Evolutionary conservation across 257 asterid genomes (phyloP).

Genomic region (Nicotiana obtusifolia): DNA sequence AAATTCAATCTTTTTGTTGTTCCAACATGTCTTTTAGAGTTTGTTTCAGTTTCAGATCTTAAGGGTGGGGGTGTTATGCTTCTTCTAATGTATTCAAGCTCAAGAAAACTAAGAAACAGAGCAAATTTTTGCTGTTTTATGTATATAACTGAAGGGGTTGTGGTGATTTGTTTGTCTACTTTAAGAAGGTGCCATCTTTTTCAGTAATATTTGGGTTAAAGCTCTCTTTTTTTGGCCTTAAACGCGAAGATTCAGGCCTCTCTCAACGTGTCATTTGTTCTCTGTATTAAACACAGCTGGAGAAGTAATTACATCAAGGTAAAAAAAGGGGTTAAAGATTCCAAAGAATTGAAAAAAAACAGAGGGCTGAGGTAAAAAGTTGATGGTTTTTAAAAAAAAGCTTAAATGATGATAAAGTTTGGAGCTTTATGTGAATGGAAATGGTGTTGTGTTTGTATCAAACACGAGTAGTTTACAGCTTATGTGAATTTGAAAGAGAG

Average conservation of each 20-base stretch:
- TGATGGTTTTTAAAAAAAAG: neutral
- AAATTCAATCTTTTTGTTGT: conserved; percentile 4
- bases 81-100: neutral
- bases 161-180: neutral
- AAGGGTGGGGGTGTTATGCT: neutral
- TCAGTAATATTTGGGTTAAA: neutral
- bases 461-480: conserved; percentile 20
- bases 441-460: conserved; percentile 14
- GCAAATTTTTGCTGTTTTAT: neutral
- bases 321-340: too few species aligned
- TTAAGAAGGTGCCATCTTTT: neutral
- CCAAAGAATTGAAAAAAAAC: neutral
- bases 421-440: conserved; percentile 18
- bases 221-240: neutral
- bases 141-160: neutral
- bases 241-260: neutral
- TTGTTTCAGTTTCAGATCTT: conserved; percentile 8
- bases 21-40: neutral
- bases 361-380: conserved; percentile 7
- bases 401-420: conserved; percentile 15
- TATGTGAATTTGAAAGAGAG: conserved; percentile 3
- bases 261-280: neutral
- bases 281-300: neutral
- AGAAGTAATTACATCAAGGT: neutral
- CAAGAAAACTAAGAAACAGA: neutral